Evolutionary conservation across 805 yeast species (phyloP), one percentile per base, ranked within the genome.

Genomic region (Candida anglica): DNA sequence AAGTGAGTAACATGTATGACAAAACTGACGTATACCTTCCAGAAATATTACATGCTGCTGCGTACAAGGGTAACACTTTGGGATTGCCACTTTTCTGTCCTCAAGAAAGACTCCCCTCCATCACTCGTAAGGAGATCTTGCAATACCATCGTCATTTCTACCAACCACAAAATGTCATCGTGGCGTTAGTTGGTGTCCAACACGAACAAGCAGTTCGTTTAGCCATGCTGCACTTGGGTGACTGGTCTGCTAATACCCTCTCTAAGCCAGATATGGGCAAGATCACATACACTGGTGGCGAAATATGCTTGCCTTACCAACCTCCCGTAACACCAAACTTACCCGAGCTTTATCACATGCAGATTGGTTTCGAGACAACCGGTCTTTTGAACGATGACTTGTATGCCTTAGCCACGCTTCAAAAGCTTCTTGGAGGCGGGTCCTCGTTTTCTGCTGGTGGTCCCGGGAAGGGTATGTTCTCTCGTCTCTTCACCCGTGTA

Each of bases 401-500:
- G 28, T 93, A 93, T 51, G 94, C 95, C 1, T 66, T 88, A 25
- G 96, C 98, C 2, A 79, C 88, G 1, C 68, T 93, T 38, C 98
- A 93, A 56, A 86, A 89, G 39, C 67, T 91, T 15, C 65, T 93
- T 10, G 98, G 98, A 27, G 97, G 98, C 23, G 98, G 98, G 37
- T 95, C 96, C 4, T 88, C 98, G 1, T 93, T 93, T 53, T 81
- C 94, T 14, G 98, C 98, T 7, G 98, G 98, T 44, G 98, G 98
- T 0, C 98, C 98, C 13, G 98, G 98, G 34, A 93, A 93, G 60
- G 98, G 98, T 3, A 89, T 93, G 98, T 93, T 88, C 56, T 86
- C 96, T 3, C 73, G 98, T 39, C 75, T 94, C 16, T 93, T 88
- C 65, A 86, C 96, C 0, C 78, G 88, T 47, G 95, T 93, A 2